Conservation (phyloP, 768 basidiomycete genomes). For the Chalciporus sphaerocephalus region DNA sequence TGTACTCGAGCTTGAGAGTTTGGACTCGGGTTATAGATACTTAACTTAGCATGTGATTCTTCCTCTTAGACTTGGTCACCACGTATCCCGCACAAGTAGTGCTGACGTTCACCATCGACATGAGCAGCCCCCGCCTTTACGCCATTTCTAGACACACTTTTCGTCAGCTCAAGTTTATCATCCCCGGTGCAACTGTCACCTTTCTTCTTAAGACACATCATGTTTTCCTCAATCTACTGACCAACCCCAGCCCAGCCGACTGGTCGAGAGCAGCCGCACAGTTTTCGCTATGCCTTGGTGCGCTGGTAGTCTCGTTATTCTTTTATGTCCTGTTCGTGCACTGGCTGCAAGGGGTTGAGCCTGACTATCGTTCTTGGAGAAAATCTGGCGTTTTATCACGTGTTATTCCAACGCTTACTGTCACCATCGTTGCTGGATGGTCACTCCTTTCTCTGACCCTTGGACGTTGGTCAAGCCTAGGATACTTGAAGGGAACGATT, state of each 20-base stretch:
- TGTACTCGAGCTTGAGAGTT: not conserved
- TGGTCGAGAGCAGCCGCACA: slow-evolving; percentile 56
- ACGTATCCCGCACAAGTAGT: not conserved
- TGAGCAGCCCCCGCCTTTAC: slow-evolving; percentile 16
- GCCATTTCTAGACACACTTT: slow-evolving; percentile 47
- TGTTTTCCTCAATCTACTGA: slow-evolving; percentile 43
- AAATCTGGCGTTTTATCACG: slow-evolving; percentile 63
- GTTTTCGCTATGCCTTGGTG: slow-evolving; percentile 49
- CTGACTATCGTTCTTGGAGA: slow-evolving; percentile 72
- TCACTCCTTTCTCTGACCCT: slow-evolving; percentile 56
- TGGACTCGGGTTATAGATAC: too few relatives aligned
- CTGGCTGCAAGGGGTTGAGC: slow-evolving; percentile 61
- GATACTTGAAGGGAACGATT: slow-evolving; percentile 58
- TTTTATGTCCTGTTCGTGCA: slow-evolving; percentile 66
- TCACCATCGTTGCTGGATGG: slow-evolving; percentile 69
- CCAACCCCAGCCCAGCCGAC: slow-evolving; percentile 34
- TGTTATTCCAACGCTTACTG: slow-evolving; percentile 67
- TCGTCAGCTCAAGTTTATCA: slow-evolving; percentile 69
- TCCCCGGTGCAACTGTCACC: slow-evolving; percentile 64
- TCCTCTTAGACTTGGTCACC: not conserved
- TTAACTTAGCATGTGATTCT: not conserved
- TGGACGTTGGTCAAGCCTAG: slow-evolving; percentile 63
- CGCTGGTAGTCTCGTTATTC: slow-evolving; percentile 65
- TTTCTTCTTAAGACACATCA: slow-evolving; percentile 56
- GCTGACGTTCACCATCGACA: slow-evolving; percentile 5